Conservation (phyloP, 768 basidiomycete genomes). For the Boletus pseudopeckii region DNA sequence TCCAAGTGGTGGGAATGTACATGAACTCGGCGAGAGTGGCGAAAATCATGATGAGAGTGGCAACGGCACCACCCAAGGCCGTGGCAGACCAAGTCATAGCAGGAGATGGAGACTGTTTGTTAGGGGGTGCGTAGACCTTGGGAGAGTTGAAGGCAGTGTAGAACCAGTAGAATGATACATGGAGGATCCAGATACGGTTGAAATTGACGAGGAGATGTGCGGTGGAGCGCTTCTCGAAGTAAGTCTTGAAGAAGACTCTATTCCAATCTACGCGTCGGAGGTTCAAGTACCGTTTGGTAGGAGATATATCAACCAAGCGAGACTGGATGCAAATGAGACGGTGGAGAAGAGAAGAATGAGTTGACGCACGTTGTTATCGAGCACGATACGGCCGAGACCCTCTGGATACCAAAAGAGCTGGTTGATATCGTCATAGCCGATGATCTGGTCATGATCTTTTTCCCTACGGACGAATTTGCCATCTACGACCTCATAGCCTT, state of each 20-base stretch:
- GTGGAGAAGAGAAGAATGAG: neutral
- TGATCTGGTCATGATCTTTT: slow-evolving; percentile 91
- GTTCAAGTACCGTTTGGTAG: slow-evolving; percentile 90
- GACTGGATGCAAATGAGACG: slow-evolving; percentile 46
- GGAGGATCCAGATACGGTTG: slow-evolving; percentile 98
- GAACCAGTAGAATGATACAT: slow-evolving; percentile 92
- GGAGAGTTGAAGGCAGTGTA: slow-evolving; percentile 98
- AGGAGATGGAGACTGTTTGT: slow-evolving; percentile 65
- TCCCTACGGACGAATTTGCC: slow-evolving; percentile 94
- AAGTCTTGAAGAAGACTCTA: slow-evolving; percentile 97
- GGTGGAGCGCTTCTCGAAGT: slow-evolving; percentile 91
- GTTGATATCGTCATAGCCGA: slow-evolving; percentile 99
- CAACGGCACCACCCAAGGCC: slow-evolving; percentile 93
- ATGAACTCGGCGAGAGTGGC: slow-evolving; percentile 94
- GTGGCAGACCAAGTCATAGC: slow-evolving; percentile 95
- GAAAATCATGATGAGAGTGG: slow-evolving; percentile 88
- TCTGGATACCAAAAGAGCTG: slow-evolving; percentile 99
- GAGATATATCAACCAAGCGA: slow-evolving; percentile 87
- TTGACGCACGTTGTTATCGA: slow-evolving; percentile 73
- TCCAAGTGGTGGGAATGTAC: slow-evolving; percentile 98
- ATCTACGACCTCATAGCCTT: slow-evolving; percentile 93
- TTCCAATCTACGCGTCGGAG: slow-evolving; percentile 92
- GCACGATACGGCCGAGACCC: slow-evolving; percentile 88
- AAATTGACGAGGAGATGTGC: slow-evolving; percentile 97
- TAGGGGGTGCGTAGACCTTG: slow-evolving; percentile 75